Evolutionary conservation across 805 yeast species (phyloP), one percentile per base, ranked within the genome.

Genomic region (Vanderwaltozyma yarrowii): DNA sequence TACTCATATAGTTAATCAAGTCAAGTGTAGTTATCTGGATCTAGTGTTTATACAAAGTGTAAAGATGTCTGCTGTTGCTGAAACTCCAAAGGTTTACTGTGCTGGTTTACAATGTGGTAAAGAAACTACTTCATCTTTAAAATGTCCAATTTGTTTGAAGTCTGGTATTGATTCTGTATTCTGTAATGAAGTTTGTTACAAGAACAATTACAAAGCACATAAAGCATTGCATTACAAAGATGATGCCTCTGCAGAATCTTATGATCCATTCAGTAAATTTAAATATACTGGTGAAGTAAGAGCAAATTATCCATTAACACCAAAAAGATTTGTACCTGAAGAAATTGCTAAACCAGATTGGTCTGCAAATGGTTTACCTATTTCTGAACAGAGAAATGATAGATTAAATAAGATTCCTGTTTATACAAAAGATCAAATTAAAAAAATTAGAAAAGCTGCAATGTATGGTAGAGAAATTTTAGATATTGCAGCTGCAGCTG

Each of bases 131-230:
- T 80, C 94, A 16, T 61, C 70, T 30, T 67, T 92, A 47, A 87
- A 87, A 57, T 92, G 98, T 60, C 98, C 98, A 0, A 68, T 88
- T 13, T 92, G 98, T 61, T 63, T 92, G 44, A 88, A 92, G 55
- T 70, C 70, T 43, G 84, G 77, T 13, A 49, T 74, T 35, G 5
- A 23, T 2, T 66, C 74, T 35, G 70, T 70, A 15, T 92, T 89
- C 62, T 92, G 98, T 65, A 72, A 78, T 53, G 95, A 88, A 47
- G 63, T 64, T 1, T 89, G 98, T 61, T 89, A 85, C 66, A 76
- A 81, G 55, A 64, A 80, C 33, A 66, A 74, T 32, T 83, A 86
- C 76, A 62, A 71, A 13, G 58, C 68, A 17, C 98, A 89, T 58
- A 88, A 87, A 64, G 71, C 76, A 21, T 65, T 78, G 38, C 96